Percentiles rank a stretch among this genome's conserved stretches.
Evolutionary conservation across 805 yeast genomes (phyloP).

Genomic region (Wickerhamomyces strasburgensis): DNA sequence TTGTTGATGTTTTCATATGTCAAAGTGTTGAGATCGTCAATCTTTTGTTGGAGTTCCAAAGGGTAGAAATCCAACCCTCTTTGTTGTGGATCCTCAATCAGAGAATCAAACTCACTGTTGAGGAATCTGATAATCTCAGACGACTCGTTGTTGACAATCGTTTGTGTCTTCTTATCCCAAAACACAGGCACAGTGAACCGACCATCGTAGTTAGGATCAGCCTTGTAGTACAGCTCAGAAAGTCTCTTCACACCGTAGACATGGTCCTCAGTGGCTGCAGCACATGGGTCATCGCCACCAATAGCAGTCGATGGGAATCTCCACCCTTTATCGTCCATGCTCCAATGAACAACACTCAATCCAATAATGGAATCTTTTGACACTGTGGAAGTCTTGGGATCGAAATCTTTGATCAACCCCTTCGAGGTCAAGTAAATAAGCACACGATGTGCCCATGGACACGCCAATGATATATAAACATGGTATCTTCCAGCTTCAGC

Average conservation of each 20-base stretch:
- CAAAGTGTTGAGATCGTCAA: constrained; percentile 79
- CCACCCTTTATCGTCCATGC: constrained; percentile 88
- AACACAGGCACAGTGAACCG: constrained; percentile 90
- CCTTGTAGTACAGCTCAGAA: constrained; percentile 69
- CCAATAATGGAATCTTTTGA: constrained; percentile 44
- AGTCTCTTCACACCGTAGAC: constrained; percentile 55
- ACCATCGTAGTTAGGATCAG: constrained; percentile 70
- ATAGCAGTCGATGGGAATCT: constrained; percentile 56
- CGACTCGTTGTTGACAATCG: constrained; percentile 90
- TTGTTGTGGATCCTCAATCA: constrained; percentile 42
- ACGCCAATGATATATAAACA: constrained; percentile 79
- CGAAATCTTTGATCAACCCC: constrained; percentile 52
- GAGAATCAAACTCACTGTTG: constrained; percentile 65
- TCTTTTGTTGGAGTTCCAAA: constrained; percentile 40
- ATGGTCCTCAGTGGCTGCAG: constrained; percentile 49
- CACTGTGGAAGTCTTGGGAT: constrained; percentile 26
- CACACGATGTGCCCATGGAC: constrained; percentile 95
- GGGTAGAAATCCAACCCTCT: constrained; percentile 63
- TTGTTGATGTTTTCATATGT: constrained; percentile 81
- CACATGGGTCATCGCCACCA: constrained; percentile 32
- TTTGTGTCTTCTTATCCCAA: constrained; percentile 79
- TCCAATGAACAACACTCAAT: constrained; percentile 85
- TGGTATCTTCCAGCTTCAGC: constrained; percentile 84
- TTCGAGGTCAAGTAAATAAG: constrained; percentile 68
- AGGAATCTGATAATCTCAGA: constrained; percentile 84